phyloP scores from a whole-genome alignment of 345 rosid species.

The Arabidopsis suecica region DNA sequence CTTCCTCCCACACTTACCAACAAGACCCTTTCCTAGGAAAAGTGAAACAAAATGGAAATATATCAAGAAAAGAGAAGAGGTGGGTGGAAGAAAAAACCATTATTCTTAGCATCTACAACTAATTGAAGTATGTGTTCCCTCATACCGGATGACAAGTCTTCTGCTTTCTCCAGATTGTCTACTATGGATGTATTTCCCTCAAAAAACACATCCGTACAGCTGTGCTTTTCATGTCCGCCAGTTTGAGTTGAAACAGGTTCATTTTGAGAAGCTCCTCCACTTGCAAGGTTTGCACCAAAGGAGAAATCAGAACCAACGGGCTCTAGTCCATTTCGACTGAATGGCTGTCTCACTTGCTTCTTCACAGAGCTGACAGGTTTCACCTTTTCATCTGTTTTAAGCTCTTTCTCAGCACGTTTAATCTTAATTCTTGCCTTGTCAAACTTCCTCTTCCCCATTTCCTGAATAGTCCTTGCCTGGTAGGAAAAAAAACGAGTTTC shows the following conservation, averaged over 20 bases:
- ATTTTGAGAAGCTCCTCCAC: conserved; percentile 56
- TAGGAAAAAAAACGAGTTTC: not conserved
- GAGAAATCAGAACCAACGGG: conserved; percentile 69
- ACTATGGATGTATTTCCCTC: conserved; percentile 56
- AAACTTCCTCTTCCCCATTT: conserved; percentile 72
- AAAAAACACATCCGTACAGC: conserved; percentile 49
- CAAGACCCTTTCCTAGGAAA: conserved; percentile 61
- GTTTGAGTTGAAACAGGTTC: conserved; percentile 51
- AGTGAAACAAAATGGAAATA: not conserved
- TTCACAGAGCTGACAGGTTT: conserved; percentile 52
- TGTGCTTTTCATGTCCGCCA: conserved; percentile 56
- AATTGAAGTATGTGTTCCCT: no score
- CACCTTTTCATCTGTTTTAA: conserved; percentile 54
- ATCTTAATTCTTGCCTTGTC: conserved; percentile 62
- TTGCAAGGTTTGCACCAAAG: conserved; percentile 64
- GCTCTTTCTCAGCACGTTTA: conserved; percentile 61
- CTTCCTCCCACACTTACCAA: conserved; percentile 63
- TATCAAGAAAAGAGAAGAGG: not conserved
- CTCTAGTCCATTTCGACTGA: conserved; percentile 52
- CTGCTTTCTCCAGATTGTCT: conserved; percentile 69
- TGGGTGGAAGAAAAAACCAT: not conserved
- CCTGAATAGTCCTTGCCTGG: conserved; percentile 79
- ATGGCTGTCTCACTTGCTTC: conserved; percentile 69
- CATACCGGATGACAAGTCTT: conserved; percentile 75
- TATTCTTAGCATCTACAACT: no score